Conservation (phyloP, 176 grass and related monocot genomes). For the Triticum monococcum region DNA sequence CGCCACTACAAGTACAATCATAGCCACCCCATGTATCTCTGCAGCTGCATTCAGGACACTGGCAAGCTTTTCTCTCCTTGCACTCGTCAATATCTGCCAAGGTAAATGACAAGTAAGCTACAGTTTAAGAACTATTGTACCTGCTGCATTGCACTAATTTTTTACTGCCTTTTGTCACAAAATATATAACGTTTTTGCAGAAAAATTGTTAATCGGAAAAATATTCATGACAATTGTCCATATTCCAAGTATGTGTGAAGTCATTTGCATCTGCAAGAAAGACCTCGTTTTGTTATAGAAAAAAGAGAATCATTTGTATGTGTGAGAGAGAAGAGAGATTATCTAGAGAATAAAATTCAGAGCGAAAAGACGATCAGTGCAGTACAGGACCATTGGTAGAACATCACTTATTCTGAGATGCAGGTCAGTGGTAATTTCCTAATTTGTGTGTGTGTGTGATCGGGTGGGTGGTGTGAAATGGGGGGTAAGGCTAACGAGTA, state of each 20-base stretch:
- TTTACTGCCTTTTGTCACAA: neutral
- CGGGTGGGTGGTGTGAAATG: neutral
- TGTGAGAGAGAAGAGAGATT: neutral
- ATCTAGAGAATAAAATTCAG: neutral
- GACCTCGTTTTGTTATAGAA: neutral
- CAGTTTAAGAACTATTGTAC: neutral
- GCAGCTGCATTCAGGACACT: constrained; percentile 62
- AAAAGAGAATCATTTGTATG: neutral
- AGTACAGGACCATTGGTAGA: neutral
- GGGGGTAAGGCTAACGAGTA: constrained; percentile 5
- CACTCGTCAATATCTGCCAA: constrained; percentile 67
- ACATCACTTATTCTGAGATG: constrained; percentile 7
- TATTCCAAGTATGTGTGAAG: neutral
- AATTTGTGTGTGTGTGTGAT: too few species aligned
- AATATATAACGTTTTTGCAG: constrained; percentile 1
- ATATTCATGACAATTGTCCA: neutral
- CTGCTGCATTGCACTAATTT: constrained; percentile 13
- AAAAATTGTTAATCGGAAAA: neutral
- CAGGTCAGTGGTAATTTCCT: too few species aligned
- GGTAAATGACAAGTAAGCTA: constrained; percentile 14
- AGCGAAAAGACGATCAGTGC: neutral
- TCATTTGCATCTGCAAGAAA: neutral
- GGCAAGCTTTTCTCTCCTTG: constrained; percentile 64
- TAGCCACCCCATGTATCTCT: constrained; percentile 73
- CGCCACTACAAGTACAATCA: constrained; percentile 59